Evolutionary conservation across 2,329 filamentous ascomycete genomes (phyloP).

Genomic region (Magnaporthiopsis rhizophila): DNA sequence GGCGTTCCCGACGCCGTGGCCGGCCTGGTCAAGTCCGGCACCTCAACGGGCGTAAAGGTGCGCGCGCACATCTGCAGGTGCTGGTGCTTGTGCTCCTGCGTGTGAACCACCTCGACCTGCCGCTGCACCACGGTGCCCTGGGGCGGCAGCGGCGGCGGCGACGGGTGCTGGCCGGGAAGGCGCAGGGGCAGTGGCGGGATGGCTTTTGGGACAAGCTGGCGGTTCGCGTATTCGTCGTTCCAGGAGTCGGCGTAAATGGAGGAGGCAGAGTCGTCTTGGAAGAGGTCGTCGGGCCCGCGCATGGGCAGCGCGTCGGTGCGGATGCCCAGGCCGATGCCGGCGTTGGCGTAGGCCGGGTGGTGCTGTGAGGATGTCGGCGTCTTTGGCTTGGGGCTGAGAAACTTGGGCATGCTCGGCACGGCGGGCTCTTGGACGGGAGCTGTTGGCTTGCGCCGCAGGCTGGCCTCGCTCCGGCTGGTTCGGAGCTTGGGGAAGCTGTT

Average conservation of each 20-base stretch:
- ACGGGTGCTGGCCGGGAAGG: background rate
- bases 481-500: constrained; percentile 1
- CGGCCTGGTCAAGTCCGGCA: constrained; percentile 5
- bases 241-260: background rate
- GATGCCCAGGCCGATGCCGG: constrained; percentile 3
- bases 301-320: background rate
- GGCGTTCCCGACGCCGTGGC: constrained; percentile 1
- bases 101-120: background rate
- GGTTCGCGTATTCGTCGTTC: background rate
- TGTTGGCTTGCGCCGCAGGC: constrained; percentile 3
- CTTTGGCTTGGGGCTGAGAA: background rate
- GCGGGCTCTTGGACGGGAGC: background rate
- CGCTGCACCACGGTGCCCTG: background rate
- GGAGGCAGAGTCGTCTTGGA: background rate
- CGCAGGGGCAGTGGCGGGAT: constrained; percentile 5
- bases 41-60: constrained; percentile 2
- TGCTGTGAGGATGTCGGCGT: background rate
- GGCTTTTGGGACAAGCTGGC: background rate
- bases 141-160: constrained; percentile 1
- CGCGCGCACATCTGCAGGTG: background rate
- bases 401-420: background rate
- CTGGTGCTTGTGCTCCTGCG: background rate
- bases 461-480: constrained; percentile 6
- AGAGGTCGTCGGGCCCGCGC: background rate
- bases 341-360: background rate